Evolutionary conservation across 192 early-diverging fungal genomes (phyloP).

Genomic region (Entophlyctis luteolus): DNA sequence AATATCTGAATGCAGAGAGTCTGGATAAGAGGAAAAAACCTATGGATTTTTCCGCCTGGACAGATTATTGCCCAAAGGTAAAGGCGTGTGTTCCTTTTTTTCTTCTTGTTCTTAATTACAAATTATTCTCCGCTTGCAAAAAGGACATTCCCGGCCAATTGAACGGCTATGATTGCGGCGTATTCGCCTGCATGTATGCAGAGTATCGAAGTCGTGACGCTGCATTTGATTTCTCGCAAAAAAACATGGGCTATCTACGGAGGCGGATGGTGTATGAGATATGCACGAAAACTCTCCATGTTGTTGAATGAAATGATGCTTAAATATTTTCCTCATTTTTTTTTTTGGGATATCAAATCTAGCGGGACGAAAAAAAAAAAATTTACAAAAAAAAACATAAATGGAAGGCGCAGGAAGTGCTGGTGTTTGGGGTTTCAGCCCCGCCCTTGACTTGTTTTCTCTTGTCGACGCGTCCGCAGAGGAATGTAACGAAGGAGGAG

Average conservation of each 20-base stretch:
- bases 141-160: constrained; percentile 76
- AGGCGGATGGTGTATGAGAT: constrained; percentile 77
- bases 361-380: constrained; percentile 5
- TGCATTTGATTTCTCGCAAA: constrained; percentile 71
- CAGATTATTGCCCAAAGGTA: constrained; percentile 51
- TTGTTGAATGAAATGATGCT: background rate
- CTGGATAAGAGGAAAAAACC: constrained; percentile 64
- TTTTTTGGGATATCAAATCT: background rate
- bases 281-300: background rate
- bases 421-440: constrained; percentile 39
- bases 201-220: constrained; percentile 62
- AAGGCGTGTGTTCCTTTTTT: background rate
- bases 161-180: constrained; percentile 93
- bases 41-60: constrained; percentile 69
- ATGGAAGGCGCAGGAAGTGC: constrained; percentile 44
- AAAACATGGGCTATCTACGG: constrained; percentile 67
- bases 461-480: background rate
- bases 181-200: constrained; percentile 86
- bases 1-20: constrained; percentile 69
- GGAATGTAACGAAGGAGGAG: no score
- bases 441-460: constrained; percentile 38
- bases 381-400: background rate
- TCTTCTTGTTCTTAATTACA: background rate
- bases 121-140: background rate
- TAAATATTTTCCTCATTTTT: background rate